Evolutionary conservation across 179 eudicot species (phyloP), one percentile per base, ranked within the genome.

Genomic region (Gypsophila paniculata): DNA sequence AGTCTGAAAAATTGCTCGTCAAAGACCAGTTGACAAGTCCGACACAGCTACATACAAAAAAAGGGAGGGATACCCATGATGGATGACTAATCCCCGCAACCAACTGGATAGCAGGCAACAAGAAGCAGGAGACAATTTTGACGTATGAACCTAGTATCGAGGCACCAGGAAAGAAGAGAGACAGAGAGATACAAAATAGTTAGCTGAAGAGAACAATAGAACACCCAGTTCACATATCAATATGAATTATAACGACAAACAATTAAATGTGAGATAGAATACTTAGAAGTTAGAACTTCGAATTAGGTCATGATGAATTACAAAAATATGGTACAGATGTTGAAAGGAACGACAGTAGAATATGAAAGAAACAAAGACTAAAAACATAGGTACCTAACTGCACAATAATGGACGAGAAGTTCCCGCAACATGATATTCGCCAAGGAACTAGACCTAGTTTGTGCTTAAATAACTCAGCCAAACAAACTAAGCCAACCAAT

Each of bases 11-110:
- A 82, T 95, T 95, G 89, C 96, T 95, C 23, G 99, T 95, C 77
- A 95, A 77, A 62, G 99, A 95, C 99, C 97, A 95, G 79, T 95
- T 90, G 44, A 95, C 97, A 70, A 95, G 91, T 55, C 97, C 93
- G 44, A 95, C 78, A 73, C 99, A 95, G 90, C 97, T 90, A 85
- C 97, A 88, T 61, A 95, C 79, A 48, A 95, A 95, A 82, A 95
- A 95, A 48, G 99, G 99, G 69, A 95, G 79, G 63, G 97, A 95
- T 72, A 86, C 85, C 99, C 97, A 95, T 79, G 99, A 90, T 39
- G 97, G 97, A 77, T 82, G 84, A 85, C 99, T 92, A 66, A 95
- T 95, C 75, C 99, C 99, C 51, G 78, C 90, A 68, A 84, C 78
- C 76, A 95, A 84, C 75, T 95, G 97, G 82, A 92, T 77, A 36